Conservation (phyloP, 2,329 filamentous ascomycete genomes). For the Dothideomycetes sp. region DNA sequence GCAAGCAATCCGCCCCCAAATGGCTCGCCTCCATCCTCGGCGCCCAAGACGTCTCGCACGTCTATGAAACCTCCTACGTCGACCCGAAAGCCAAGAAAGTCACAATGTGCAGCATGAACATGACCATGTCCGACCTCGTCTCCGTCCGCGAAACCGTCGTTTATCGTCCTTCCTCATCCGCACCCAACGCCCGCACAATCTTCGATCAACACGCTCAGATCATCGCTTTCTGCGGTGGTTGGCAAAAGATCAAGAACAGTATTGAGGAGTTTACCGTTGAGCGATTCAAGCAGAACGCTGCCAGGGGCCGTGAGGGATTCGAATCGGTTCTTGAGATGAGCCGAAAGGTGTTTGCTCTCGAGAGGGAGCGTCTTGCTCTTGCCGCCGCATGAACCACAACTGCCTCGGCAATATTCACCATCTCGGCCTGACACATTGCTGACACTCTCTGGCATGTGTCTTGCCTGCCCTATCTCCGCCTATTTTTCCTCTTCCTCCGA, state of each 20-base stretch:
- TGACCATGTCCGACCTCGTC: slow-evolving; percentile 85
- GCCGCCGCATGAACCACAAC: neutral
- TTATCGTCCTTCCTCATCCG: slow-evolving; percentile 54
- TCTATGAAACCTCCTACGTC: slow-evolving; percentile 94
- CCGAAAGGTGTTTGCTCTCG: slow-evolving; percentile 80
- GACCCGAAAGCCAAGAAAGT: slow-evolving; percentile 75
- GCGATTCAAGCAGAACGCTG: slow-evolving; percentile 84
- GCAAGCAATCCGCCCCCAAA: slow-evolving; percentile 59
- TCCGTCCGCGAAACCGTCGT: slow-evolving; percentile 87
- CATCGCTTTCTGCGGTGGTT: slow-evolving; percentile 88
- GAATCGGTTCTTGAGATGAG: slow-evolving; percentile 92
- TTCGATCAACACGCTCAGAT: slow-evolving; percentile 89
- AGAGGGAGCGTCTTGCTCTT: slow-evolving; percentile 54
- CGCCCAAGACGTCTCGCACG: slow-evolving; percentile 69
- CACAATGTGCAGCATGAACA: slow-evolving; percentile 92
- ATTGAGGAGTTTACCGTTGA: slow-evolving; percentile 89
- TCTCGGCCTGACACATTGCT: too few relatives aligned
- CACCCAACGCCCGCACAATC: slow-evolving; percentile 53
- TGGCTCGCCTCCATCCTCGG: slow-evolving; percentile 77
- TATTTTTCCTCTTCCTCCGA: neutral
- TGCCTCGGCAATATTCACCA: too few relatives aligned
- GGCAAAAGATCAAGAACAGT: slow-evolving; percentile 93
- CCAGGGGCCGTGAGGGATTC: slow-evolving; percentile 85
- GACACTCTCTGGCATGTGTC: too few relatives aligned
- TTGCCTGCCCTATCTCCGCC: neutral